Percentiles rank a stretch among this genome's conserved stretches.
These are phyloP conservation scores for Wickerhamomyces mucosus DNA, from an alignment of 805 yeast species.

Conservation along the genomic window DNA sequence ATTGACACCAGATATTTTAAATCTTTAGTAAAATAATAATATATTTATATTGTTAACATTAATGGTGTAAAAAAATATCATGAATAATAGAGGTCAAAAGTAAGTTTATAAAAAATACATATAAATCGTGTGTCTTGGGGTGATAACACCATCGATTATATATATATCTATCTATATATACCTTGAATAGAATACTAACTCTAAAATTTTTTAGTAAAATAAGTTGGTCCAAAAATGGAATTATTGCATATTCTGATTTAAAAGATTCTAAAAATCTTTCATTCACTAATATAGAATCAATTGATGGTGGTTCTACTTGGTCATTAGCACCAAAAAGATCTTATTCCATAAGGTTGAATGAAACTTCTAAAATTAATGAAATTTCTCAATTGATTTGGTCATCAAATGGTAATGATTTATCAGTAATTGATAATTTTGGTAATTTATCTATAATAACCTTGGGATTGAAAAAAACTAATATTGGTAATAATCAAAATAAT, in stretches of 20 bases:
- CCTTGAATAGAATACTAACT: background rate
- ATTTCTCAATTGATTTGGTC: slow-evolving; percentile 59
- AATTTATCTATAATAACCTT: slow-evolving; percentile 47
- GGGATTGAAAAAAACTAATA: slow-evolving; percentile 34
- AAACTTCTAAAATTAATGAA: slow-evolving; percentile 20
- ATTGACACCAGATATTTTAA: too few species aligned
- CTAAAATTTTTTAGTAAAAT: slow-evolving; percentile 7
- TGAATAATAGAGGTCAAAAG: too few species aligned
- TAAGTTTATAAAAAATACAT: too few species aligned
- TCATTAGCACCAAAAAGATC: slow-evolving; percentile 31
- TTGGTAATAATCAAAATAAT: too few species aligned
- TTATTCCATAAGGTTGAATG: slow-evolving; percentile 1
- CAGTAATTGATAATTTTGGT: slow-evolving; percentile 67
- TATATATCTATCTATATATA: too few species aligned
- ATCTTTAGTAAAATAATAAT: too few species aligned
- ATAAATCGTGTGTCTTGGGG: too few species aligned
- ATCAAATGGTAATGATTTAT: slow-evolving; percentile 70
- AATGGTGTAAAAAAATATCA: too few species aligned
- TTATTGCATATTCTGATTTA: slow-evolving; percentile 59
- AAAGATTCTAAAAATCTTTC: slow-evolving; percentile 25
- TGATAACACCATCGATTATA: too few species aligned
- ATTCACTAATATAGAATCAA: slow-evolving; percentile 36
- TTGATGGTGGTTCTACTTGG: slow-evolving; percentile 67
- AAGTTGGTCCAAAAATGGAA: slow-evolving; percentile 75
- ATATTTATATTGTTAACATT: too few species aligned